A percentile compares a stretch with the other conserved stretches of the same genome.
These are phyloP conservation scores for Moniliophthora roreri DNA, from an alignment of 1,284 basidiomycete species.

Conservation along the genomic window DNA sequence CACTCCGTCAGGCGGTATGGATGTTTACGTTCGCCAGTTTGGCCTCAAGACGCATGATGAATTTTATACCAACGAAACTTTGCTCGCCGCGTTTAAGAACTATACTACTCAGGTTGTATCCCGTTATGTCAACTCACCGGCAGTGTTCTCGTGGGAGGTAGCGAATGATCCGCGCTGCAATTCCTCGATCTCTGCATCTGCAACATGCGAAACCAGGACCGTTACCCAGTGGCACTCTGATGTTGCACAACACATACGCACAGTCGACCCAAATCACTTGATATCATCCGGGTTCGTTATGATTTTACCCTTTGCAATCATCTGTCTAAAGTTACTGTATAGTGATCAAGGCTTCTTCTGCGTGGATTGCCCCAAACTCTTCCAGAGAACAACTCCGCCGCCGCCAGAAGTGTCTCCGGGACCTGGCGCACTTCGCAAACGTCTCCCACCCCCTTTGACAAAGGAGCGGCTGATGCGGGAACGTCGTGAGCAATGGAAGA, in stretches of 20 bases:
- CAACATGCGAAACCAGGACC: constrained; percentile 45
- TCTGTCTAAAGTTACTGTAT: constrained; percentile 1
- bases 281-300: constrained; percentile 55
- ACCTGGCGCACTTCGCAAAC: constrained; percentile 35
- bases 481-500: constrained; percentile 43
- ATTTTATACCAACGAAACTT: constrained; percentile 53
- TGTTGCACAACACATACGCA: constrained; percentile 43
- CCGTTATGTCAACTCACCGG: constrained; percentile 51
- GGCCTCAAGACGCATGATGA: constrained; percentile 48
- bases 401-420: constrained; percentile 39
- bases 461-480: constrained; percentile 44
- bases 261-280: constrained; percentile 63
- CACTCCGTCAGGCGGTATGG: constrained; percentile 54
- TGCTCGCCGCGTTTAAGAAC: constrained; percentile 53
- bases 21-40: constrained; percentile 59
- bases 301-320: constrained; percentile 13
- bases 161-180: constrained; percentile 67
- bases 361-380: constrained; percentile 54
- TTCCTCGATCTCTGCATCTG: constrained; percentile 46
- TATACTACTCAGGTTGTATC: constrained; percentile 54
- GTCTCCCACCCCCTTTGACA: constrained; percentile 37
- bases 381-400: constrained; percentile 32
- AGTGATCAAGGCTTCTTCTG: constrained; percentile 64
- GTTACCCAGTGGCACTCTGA: constrained; percentile 57
- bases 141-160: constrained; percentile 61